A percentile compares a stretch with the other conserved stretches of the same genome.
phyloP scores from a whole-genome alignment of 768 basidiomycete genomes.

The Tricholoma flavovirens region DNA sequence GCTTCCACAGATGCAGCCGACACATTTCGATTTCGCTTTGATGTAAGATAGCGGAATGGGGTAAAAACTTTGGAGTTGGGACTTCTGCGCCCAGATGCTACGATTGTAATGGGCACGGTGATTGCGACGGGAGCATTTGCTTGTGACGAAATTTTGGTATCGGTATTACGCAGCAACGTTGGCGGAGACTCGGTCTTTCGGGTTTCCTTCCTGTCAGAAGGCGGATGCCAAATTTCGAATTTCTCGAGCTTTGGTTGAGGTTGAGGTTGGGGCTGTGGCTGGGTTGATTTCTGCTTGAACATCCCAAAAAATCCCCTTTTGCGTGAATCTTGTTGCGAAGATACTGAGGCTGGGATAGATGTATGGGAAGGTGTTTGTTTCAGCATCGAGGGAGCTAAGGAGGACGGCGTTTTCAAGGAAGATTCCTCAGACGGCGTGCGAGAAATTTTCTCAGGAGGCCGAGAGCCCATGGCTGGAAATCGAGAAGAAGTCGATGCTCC shows the following conservation, averaged over 20 bases:
- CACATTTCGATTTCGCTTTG: conserved; percentile 57
- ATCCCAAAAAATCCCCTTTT: conserved; percentile 36
- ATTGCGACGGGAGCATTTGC: conserved; percentile 11
- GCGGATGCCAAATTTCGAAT: conserved; percentile 3
- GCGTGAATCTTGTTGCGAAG: conserved; percentile 31
- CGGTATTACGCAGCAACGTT: neutral
- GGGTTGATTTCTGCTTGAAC: conserved; percentile 23
- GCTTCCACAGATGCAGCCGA: conserved; percentile 76
- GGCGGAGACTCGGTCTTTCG: conserved; percentile 3
- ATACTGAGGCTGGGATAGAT: conserved; percentile 32
- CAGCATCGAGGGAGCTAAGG: conserved; percentile 47
- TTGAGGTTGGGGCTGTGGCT: conserved; percentile 4
- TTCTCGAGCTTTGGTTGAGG: neutral
- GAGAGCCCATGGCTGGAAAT: conserved; percentile 1
- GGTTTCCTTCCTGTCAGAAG: conserved; percentile 17
- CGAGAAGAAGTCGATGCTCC: neutral
- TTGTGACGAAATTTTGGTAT: conserved; percentile 9
- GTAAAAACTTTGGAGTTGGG: conserved; percentile 46
- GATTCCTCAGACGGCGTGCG: conserved; percentile 43
- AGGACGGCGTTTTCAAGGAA: conserved; percentile 59
- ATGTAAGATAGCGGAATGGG: conserved; percentile 56
- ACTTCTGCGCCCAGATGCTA: conserved; percentile 30
- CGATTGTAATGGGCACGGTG: conserved; percentile 28
- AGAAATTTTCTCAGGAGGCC: conserved; percentile 17
- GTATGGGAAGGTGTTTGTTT: conserved; percentile 36